Base-by-base conservation (phyloP, 2,329 filamentous ascomycete genomes). In the Paecilomyces fulvus region DNA sequence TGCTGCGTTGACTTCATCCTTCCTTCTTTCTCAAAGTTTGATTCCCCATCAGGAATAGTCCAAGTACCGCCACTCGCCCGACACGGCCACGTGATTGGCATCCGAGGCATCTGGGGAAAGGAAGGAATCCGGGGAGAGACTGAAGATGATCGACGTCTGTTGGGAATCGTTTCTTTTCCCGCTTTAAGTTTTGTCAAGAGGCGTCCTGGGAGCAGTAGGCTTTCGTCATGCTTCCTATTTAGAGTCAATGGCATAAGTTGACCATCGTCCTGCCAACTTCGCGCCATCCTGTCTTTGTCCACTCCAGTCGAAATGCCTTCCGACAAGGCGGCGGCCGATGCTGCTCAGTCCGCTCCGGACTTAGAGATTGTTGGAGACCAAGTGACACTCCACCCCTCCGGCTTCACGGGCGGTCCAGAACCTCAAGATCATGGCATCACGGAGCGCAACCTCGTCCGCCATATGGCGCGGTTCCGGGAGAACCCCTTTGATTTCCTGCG, bases 391-490 rank as follows among this genome's bases (percentile, higher is more conserved):
- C 87, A 90, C 67, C 88, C 88, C 8, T 84, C 84, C 62, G 87
- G 86, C 58, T 88, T 74, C 57, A 75, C 72, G 6, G 72, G 69
- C 31, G 73, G 69, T 7, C 67, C 68, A 7, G 70, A 65, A 51
- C 55, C 62, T 21, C 65, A 69, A 58, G 66, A 77, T 58, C 77
- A 79, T 60, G 78, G 76, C 49, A 83, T 73, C 46, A 73, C 73
- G 25, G 76, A 78, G 59, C 69, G 73, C 21, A 76, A 78, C 55
- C 71, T 80, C 43, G 75, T 80, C 53, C 85, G 87, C 71, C 85
- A 92, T 68, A 94, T 94, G 80, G 88, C 89, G 52, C 88, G 91
- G 50, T 96, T 97, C 72, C 86, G 92, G 57, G 76, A 87, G 56
- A 80, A 82, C 55, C 85, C 85, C 1, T 76, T 87, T 61, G 81